Evolutionary conservation across 164 flowering plant species (phyloP).

Genomic region (Vitis cinerea): DNA sequence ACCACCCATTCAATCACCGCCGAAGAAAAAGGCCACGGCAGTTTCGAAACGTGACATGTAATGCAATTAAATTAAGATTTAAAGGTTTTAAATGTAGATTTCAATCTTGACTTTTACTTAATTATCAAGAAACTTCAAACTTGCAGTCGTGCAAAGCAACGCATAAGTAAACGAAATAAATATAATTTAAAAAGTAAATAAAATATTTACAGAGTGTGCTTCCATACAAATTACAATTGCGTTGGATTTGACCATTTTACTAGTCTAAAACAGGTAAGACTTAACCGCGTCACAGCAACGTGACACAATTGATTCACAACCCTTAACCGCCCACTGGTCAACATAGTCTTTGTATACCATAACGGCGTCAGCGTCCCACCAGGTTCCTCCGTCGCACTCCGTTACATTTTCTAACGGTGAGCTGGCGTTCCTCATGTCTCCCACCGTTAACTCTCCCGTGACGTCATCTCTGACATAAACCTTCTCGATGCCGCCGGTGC

Average conservation of each 20-base stretch:
- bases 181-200: too few relatives aligned
- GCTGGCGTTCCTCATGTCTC: constrained; percentile 35
- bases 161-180: too few relatives aligned
- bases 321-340: constrained; percentile 1
- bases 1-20: too few relatives aligned
- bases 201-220: too few relatives aligned
- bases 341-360: constrained; percentile 15
- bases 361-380: constrained; percentile 75
- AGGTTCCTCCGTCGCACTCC: constrained; percentile 40
- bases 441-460: constrained; percentile 28
- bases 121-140: too few relatives aligned
- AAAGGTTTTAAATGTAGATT: too few relatives aligned
- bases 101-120: too few relatives aligned
- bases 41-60: too few relatives aligned
- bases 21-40: too few relatives aligned
- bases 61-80: too few relatives aligned
- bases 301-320: constrained; percentile 17
- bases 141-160: too few relatives aligned
- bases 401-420: constrained; percentile 34
- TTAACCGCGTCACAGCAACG: constrained; percentile 23
- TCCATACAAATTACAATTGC: too few relatives aligned
- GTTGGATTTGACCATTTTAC: neutral
- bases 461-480: constrained; percentile 32
- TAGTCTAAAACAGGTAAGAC: constrained; percentile 10
- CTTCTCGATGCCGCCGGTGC: constrained; percentile 26